phyloP scores from a whole-genome alignment of 768 basidiomycete species.

The Piloderma croceum region DNA sequence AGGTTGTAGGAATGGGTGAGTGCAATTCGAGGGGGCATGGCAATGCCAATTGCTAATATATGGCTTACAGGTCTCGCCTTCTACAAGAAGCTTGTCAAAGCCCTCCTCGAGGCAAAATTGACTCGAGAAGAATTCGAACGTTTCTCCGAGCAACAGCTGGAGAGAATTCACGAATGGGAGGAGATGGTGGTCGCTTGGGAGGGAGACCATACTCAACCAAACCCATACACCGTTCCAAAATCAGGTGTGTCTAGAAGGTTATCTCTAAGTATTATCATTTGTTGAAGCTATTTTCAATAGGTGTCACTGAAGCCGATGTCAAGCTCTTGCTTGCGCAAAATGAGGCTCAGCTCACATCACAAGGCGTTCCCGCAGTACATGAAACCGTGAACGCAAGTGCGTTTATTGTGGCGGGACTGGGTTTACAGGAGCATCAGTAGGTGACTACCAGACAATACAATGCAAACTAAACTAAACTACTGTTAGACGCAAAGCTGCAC shows the following conservation, averaged over 20 bases:
- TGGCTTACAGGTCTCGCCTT: not conserved
- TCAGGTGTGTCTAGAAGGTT: too few relatives aligned
- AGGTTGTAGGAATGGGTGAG: conserved; percentile 20
- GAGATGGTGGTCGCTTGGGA: conserved; percentile 18
- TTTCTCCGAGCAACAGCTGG: conserved; percentile 1
- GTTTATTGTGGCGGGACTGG: conserved; percentile 11
- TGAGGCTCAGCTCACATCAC: conserved; percentile 3
- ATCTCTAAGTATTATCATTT: too few relatives aligned
- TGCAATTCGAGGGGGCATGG: not conserved
- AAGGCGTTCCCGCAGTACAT: conserved; percentile 7
- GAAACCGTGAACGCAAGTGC: conserved; percentile 13
- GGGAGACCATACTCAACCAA: conserved; percentile 12
- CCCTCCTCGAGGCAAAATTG: conserved; percentile 1
- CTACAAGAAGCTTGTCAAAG: conserved; percentile 2
- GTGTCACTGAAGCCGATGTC: conserved; percentile 9
- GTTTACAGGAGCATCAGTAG: conserved; percentile 20
- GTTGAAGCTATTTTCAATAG: too few relatives aligned
- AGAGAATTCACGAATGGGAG: conserved; percentile 8
- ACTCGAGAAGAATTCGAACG: not conserved
- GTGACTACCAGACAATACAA: too few relatives aligned
- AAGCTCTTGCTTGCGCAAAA: conserved; percentile 10
- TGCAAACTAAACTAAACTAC: too few relatives aligned
- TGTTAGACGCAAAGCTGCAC: too few relatives aligned
- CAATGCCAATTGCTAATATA: not conserved
- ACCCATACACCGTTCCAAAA: conserved; percentile 16